These are phyloP conservation scores for Geranium brycei DNA, from an alignment of 345 rosid species.

Conservation along the genomic window DNA sequence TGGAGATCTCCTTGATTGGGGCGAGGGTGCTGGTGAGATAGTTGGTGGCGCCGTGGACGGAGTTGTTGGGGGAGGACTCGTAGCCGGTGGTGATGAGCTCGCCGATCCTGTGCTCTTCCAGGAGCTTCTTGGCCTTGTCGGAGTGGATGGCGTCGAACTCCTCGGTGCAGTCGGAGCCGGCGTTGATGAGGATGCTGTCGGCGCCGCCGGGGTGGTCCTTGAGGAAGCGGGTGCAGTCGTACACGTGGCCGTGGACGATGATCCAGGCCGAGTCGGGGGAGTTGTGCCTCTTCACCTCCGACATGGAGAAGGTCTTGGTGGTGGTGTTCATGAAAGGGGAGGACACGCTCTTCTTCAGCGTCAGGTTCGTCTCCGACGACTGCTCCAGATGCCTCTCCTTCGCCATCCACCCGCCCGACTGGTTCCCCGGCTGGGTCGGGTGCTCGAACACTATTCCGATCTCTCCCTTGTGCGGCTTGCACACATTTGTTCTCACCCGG, in stretches of 20 bases:
- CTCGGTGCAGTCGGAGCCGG: slow-evolving; percentile 88
- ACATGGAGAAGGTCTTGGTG: slow-evolving; percentile 42
- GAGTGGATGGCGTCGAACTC: slow-evolving; percentile 96
- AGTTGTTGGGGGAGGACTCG: slow-evolving; percentile 48
- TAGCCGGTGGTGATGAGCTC: slow-evolving; percentile 50
- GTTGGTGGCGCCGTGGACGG: slow-evolving; percentile 50
- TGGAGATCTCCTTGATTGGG: slow-evolving; percentile 46
- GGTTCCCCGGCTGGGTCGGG: slow-evolving; percentile 86
- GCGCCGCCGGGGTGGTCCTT: slow-evolving; percentile 89
- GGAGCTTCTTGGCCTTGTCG: slow-evolving; percentile 68
- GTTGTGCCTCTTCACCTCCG: slow-evolving; percentile 63
- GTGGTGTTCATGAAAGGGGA: slow-evolving; percentile 87
- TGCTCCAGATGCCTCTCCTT: slow-evolving; percentile 59
- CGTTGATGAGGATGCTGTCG: slow-evolving; percentile 74
- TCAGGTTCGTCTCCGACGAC: slow-evolving; percentile 29
- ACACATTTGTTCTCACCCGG: slow-evolving; percentile 61
- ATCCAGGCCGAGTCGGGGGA: slow-evolving; percentile 78
- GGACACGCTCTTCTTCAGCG: slow-evolving; percentile 69
- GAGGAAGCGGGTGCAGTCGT: slow-evolving; percentile 80
- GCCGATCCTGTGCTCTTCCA: slow-evolving; percentile 67
- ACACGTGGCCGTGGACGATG: slow-evolving; percentile 80
- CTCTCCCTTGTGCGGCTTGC: slow-evolving; percentile 77
- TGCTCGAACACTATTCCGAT: slow-evolving; percentile 88
- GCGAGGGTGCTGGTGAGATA: slow-evolving; percentile 20
- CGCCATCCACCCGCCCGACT: slow-evolving; percentile 98